Percentiles rank a stretch among this genome's conserved stretches.
phyloP scores from a whole-genome alignment of 192 early-diverging fungal species.

The Lobosporangium transversale region DNA sequence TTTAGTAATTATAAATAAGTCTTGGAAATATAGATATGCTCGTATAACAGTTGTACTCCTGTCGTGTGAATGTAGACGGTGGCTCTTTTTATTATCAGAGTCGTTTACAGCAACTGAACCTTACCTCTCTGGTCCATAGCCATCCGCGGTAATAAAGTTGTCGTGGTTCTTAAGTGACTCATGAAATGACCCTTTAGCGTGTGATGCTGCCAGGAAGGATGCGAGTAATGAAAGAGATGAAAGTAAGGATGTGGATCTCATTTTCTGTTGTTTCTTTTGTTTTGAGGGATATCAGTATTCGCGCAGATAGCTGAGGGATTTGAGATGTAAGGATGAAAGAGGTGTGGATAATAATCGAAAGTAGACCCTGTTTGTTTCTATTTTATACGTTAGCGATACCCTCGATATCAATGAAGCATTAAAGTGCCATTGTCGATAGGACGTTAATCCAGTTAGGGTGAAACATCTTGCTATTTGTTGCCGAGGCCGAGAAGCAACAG shows the following conservation, averaged over 20 bases:
- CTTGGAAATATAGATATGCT: background rate
- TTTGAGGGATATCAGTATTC: no score
- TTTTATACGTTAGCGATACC: no score
- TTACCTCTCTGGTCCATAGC: conserved; percentile 37
- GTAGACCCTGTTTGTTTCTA: no score
- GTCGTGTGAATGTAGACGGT: background rate
- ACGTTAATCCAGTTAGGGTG: no score
- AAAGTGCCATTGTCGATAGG: no score
- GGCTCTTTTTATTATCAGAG: no score
- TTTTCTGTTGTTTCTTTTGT: background rate
- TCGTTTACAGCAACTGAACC: background rate
- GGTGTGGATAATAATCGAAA: no score
- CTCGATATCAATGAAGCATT: no score
- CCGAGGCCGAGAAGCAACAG: no score
- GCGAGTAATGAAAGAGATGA: conserved; percentile 13
- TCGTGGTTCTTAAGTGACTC: conserved; percentile 17
- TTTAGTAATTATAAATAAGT: background rate
- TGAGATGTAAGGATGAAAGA: no score
- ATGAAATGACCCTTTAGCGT: background rate
- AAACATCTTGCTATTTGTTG: no score
- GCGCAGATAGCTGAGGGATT: no score
- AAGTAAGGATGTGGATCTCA: conserved; percentile 9
- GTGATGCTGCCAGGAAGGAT: conserved; percentile 4
- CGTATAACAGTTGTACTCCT: background rate
- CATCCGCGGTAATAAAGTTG: conserved; percentile 32